Percentiles rank a stretch among this genome's conserved stretches.
phyloP scores from a whole-genome alignment of 2,329 filamentous ascomycete genomes.

The Epichloe aotearoae region DNA sequence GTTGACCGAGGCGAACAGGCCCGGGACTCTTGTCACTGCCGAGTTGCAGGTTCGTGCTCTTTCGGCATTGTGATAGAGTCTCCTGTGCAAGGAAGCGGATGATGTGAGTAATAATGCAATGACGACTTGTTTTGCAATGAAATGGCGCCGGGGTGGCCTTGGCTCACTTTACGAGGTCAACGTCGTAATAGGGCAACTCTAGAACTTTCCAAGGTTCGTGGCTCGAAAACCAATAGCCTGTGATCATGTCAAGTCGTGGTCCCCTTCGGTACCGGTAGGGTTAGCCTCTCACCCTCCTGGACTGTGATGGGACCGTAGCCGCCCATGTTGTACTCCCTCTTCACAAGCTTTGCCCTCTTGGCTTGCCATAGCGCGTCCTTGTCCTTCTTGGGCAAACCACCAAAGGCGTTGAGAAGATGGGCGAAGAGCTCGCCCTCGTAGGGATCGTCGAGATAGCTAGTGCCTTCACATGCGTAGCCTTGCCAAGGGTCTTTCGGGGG shows the following conservation, averaged over 20 bases:
- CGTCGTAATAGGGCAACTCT: slow-evolving; percentile 28
- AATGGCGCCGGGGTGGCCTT: too few relatives aligned
- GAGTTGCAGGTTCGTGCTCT: slow-evolving; percentile 29
- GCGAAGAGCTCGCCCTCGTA: slow-evolving; percentile 30
- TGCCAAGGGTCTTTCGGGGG: slow-evolving; percentile 15
- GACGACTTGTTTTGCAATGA: not conserved
- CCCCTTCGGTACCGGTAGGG: not conserved
- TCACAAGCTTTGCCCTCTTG: slow-evolving; percentile 24
- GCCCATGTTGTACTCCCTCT: slow-evolving; percentile 22
- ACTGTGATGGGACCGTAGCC: slow-evolving; percentile 27
- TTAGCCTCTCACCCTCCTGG: slow-evolving; percentile 17
- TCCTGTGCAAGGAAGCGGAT: slow-evolving; percentile 10
- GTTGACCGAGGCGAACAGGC: slow-evolving; percentile 29
- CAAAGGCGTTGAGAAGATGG: slow-evolving; percentile 27
- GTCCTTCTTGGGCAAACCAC: slow-evolving; percentile 17
- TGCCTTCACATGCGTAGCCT: slow-evolving; percentile 23
- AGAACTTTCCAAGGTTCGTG: slow-evolving; percentile 30
- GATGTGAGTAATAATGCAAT: not conserved
- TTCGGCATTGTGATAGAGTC: slow-evolving; percentile 26
- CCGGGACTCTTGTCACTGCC: slow-evolving; percentile 19
- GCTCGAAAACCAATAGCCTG: slow-evolving; percentile 26
- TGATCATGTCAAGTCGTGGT: not conserved
- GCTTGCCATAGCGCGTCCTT: slow-evolving; percentile 23
- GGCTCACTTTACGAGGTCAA: slow-evolving; percentile 23
- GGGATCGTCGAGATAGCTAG: slow-evolving; percentile 24